These are phyloP conservation scores for Myxozyma mucilagina DNA, from an alignment of 805 yeast species.

Conservation along the genomic window DNA sequence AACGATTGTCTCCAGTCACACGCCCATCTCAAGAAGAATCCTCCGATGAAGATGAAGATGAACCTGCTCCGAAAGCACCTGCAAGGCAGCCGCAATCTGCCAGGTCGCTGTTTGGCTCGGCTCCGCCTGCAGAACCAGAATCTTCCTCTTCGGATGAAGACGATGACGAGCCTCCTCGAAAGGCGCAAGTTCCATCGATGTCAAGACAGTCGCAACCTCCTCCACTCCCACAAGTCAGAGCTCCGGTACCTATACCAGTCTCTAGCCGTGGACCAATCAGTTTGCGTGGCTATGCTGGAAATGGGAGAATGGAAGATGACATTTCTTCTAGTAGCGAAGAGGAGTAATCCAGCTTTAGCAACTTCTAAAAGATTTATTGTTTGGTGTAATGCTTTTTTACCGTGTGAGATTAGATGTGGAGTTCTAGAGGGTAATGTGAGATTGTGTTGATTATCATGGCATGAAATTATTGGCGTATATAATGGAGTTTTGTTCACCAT, in stretches of 20 bases:
- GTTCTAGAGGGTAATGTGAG: background rate
- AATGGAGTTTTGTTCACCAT: background rate
- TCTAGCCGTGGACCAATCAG: slow-evolving; percentile 28
- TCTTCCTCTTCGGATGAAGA: slow-evolving; percentile 28
- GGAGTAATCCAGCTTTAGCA: slow-evolving; percentile 14
- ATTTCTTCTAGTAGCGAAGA: slow-evolving; percentile 34
- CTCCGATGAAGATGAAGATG: slow-evolving; percentile 23
- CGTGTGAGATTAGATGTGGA: background rate
- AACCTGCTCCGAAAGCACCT: background rate
- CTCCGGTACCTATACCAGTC: slow-evolving; percentile 4
- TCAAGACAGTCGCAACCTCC: background rate
- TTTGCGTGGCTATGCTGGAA: slow-evolving; percentile 32
- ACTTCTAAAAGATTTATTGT: background rate
- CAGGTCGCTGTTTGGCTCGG: background rate
- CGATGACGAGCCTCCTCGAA: background rate
- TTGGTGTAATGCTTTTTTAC: background rate
- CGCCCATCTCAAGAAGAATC: background rate
- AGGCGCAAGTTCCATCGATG: background rate
- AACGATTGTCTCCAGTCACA: background rate
- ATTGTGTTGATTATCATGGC: background rate
- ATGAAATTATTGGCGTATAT: background rate
- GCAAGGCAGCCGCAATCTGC: slow-evolving; percentile 6
- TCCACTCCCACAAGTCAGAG: background rate
- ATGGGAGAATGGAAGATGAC: slow-evolving; percentile 29
- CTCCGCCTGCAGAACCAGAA: slow-evolving; percentile 14